phyloP scores from a whole-genome alignment of 1,284 basidiomycete species.

The Moesziomyces antarcticus region DNA sequence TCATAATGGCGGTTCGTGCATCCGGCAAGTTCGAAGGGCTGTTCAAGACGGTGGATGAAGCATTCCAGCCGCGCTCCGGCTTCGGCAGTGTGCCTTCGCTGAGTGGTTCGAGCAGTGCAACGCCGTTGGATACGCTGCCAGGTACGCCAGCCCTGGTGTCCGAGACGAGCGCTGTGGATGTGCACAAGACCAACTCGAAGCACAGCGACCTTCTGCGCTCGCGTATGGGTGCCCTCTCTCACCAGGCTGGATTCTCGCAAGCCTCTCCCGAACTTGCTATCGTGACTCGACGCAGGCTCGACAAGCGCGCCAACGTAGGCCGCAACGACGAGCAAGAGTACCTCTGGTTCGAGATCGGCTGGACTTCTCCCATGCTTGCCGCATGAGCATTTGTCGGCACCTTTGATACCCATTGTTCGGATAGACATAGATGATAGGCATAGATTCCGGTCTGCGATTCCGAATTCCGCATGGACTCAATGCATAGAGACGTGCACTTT shows the following conservation, averaged over 20 bases:
- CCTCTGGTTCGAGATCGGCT: constrained; percentile 49
- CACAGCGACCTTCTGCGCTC: constrained; percentile 28
- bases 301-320: constrained; percentile 32
- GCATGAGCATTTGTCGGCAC: neutral
- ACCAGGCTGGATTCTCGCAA: neutral
- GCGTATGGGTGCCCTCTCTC: constrained; percentile 23
- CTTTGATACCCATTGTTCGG: constrained; percentile 1
- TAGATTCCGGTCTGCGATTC: too few relatives aligned
- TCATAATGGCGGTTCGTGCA: constrained; percentile 42
- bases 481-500: neutral
- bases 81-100: constrained; percentile 21
- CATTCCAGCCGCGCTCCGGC: constrained; percentile 16
- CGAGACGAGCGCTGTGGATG: neutral
- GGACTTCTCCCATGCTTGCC: constrained; percentile 4
- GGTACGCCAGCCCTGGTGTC: constrained; percentile 25
- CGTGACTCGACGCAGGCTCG: constrained; percentile 24
- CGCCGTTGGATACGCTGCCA: constrained; percentile 32
- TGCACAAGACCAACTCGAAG: constrained; percentile 5
- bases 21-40: constrained; percentile 48
- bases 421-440: constrained; percentile 1
- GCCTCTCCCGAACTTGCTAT: constrained; percentile 17
- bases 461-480: neutral
- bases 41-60: constrained; percentile 32
- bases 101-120: constrained; percentile 14
- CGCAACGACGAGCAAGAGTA: constrained; percentile 49